These are phyloP conservation scores for Helicostylum pulchrum DNA, from an alignment of 192 early-diverging fungal species.

Conservation along the genomic window DNA sequence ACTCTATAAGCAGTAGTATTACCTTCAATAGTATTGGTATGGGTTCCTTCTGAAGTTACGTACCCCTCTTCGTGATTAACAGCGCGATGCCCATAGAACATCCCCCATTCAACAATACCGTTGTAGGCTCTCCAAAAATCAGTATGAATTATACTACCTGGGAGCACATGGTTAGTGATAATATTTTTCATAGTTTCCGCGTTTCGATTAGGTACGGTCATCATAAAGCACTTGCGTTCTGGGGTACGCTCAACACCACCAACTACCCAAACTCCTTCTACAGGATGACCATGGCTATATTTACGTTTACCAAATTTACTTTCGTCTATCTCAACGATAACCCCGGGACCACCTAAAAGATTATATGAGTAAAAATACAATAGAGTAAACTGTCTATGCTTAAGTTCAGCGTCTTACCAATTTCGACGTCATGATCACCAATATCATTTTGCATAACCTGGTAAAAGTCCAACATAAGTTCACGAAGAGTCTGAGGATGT, in stretches of 20 bases:
- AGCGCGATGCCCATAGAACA: background rate
- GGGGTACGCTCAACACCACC: background rate
- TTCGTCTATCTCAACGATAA: slow-evolving; percentile 7
- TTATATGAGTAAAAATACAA: too few relatives aligned
- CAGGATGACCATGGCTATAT: background rate
- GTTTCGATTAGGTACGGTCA: background rate
- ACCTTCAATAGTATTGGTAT: too few relatives aligned
- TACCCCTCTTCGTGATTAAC: background rate
- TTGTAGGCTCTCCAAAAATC: background rate
- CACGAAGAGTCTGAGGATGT: too few relatives aligned
- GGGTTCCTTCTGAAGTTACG: too few relatives aligned
- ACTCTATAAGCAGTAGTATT: too few relatives aligned
- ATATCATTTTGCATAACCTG: too few relatives aligned
- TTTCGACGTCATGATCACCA: too few relatives aligned
- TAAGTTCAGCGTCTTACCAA: too few relatives aligned
- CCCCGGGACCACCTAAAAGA: background rate
- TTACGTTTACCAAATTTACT: slow-evolving; percentile 1
- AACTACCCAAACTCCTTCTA: background rate
- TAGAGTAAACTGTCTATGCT: too few relatives aligned
- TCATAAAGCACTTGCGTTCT: background rate
- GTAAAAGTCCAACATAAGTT: too few relatives aligned
- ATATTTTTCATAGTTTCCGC: background rate
- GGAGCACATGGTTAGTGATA: background rate
- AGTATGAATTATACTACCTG: background rate
- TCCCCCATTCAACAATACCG: background rate